phyloP scores from a whole-genome alignment of 2,329 filamentous ascomycete genomes.

The Fusarium sp. region DNA sequence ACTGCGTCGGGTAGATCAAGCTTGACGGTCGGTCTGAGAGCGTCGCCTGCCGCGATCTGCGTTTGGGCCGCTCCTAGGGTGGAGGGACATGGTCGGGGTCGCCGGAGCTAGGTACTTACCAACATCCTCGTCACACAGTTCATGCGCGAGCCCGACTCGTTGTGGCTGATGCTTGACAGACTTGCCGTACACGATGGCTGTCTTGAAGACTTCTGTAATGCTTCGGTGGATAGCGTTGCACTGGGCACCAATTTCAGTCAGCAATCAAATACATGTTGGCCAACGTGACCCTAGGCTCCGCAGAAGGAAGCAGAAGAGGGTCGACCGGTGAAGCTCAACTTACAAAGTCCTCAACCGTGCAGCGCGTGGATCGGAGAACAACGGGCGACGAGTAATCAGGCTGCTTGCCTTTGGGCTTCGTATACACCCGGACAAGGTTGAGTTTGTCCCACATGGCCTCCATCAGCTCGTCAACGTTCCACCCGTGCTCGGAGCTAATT shows the following conservation, averaged over 20 bases:
- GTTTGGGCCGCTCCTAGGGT: conserved; percentile 28
- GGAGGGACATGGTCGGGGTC: conserved; percentile 21
- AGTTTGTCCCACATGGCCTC: conserved; percentile 99
- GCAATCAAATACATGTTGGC: conserved; percentile 32
- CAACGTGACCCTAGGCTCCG: conserved; percentile 25
- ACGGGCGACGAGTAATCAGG: conserved; percentile 95
- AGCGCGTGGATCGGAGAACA: conserved; percentile 85
- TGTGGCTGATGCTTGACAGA: conserved; percentile 99
- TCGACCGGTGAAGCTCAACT: conserved; percentile 58
- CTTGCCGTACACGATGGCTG: conserved; percentile 95
- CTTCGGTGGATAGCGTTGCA: conserved; percentile 98
- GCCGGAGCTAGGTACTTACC: conserved; percentile 69
- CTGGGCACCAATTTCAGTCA: conserved; percentile 67
- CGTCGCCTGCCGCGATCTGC: conserved; percentile 24
- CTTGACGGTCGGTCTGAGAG: conserved; percentile 33
- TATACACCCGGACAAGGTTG: conserved; percentile 92
- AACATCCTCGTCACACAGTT: conserved; percentile 97
- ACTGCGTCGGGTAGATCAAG: conserved; percentile 41
- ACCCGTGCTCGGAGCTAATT: conserved; percentile 97
- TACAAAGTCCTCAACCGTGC: conserved; percentile 97
- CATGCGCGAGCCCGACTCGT: conserved; percentile 90
- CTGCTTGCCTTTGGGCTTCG: conserved; percentile 95
- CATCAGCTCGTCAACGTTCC: conserved; percentile 97
- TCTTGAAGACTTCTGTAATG: conserved; percentile 96
- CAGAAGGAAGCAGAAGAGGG: conserved; percentile 11